A percentile compares a stretch with the other conserved stretches of the same genome.
Conservation (phyloP, 805 yeast species). For the Myxozyma mucilagina region DNA sequence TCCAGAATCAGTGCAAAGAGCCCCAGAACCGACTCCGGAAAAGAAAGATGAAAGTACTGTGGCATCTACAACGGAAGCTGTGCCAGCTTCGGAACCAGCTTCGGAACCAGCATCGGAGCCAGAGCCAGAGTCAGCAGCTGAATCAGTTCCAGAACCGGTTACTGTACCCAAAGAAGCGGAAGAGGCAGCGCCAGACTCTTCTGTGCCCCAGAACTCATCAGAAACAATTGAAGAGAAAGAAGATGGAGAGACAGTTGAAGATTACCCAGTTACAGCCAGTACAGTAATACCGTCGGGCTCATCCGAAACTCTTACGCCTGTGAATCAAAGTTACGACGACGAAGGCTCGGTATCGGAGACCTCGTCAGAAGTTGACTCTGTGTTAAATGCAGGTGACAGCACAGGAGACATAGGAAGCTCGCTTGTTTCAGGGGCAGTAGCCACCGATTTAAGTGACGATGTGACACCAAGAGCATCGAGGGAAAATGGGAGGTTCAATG, state of each 20-base stretch:
- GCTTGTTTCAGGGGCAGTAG: slow-evolving; percentile 7
- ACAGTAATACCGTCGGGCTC: neutral
- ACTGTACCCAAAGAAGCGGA: neutral
- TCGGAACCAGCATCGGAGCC: neutral
- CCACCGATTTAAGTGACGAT: neutral
- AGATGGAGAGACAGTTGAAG: neutral
- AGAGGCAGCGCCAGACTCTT: neutral
- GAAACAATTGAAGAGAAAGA: neutral
- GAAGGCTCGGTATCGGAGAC: neutral
- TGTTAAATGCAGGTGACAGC: neutral
- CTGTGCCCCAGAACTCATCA: neutral
- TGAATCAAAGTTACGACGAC: neutral
- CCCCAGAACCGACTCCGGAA: neutral
- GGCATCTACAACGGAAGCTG: neutral
- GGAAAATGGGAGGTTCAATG: neutral
- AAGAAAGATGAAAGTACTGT: neutral
- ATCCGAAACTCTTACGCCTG: neutral
- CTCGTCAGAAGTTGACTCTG: neutral
- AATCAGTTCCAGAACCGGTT: neutral
- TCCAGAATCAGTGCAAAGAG: neutral
- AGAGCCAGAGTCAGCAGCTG: neutral
- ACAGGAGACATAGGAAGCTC: slow-evolving; percentile 11
- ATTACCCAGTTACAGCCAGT: neutral
- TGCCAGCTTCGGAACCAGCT: neutral
- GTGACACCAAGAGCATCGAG: slow-evolving; percentile 7